phyloP scores from a whole-genome alignment of 805 yeast species.

The Isabelozyma rhagii region DNA sequence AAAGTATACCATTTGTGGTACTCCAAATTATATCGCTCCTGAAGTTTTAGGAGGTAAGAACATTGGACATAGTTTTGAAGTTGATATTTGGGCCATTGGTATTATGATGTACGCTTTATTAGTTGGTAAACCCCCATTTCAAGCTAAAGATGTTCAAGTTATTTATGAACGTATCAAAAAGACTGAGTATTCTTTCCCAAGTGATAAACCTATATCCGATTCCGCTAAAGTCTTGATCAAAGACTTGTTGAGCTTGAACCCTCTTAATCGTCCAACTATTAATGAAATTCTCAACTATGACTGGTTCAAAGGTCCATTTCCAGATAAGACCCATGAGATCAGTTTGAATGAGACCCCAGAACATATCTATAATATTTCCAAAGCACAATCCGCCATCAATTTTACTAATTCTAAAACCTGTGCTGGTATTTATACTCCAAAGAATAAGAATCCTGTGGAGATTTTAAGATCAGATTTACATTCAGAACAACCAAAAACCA shows the following conservation, averaged over 20 bases:
- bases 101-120: constrained; percentile 92
- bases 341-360: constrained; percentile 65
- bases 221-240: constrained; percentile 73
- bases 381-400: constrained; percentile 62
- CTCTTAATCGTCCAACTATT: constrained; percentile 75
- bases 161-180: constrained; percentile 89
- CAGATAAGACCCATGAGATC: constrained; percentile 59
- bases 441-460: constrained; percentile 61
- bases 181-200: constrained; percentile 78
- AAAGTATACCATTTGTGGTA: constrained; percentile 94
- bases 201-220: constrained; percentile 58
- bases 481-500: constrained; percentile 61
- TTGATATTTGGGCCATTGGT: constrained; percentile 97
- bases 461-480: constrained; percentile 66
- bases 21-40: constrained; percentile 98
- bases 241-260: constrained; percentile 74
- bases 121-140: constrained; percentile 96
- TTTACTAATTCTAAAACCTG: constrained; percentile 61
- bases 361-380: constrained; percentile 48
- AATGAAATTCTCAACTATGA: constrained; percentile 75
- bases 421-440: constrained; percentile 59
- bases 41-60: constrained; percentile 89
- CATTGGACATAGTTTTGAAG: constrained; percentile 90
- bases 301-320: constrained; percentile 89
- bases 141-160: constrained; percentile 87